These are phyloP conservation scores for Dictyostelium brefeldianum DNA, from an alignment of 78 protist species.

Conservation along the genomic window DNA sequence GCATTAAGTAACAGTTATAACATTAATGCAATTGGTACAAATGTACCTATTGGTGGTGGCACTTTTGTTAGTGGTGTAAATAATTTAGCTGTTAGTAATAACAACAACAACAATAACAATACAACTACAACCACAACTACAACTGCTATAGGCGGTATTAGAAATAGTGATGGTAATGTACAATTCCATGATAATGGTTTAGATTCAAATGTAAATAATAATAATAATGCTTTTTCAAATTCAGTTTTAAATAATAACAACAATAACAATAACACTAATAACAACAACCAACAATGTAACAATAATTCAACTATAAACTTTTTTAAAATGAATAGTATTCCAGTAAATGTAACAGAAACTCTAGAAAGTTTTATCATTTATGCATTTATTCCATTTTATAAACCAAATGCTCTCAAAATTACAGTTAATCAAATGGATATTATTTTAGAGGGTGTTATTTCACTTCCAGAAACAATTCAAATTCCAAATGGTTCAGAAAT, in stretches of 20 bases:
- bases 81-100: slow-evolving; percentile 8
- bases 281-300: not conserved
- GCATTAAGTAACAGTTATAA: not conserved
- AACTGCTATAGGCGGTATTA: not conserved
- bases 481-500: slow-evolving; percentile 75
- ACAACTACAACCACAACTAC: not conserved
- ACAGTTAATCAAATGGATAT: slow-evolving; percentile 81
- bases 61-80: not conserved
- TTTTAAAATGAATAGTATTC: slow-evolving; percentile 15
- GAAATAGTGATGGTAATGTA: not conserved
- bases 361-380: slow-evolving; percentile 44
- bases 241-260: not conserved
- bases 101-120: not conserved
- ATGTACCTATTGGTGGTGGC: not conserved
- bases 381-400: slow-evolving; percentile 74
- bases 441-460: slow-evolving; percentile 55
- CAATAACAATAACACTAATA: not conserved
- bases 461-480: slow-evolving; percentile 61
- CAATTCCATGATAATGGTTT: not conserved
- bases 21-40: not conserved
- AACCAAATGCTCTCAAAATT: slow-evolving; percentile 59
- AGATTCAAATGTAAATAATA: not conserved
- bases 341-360: slow-evolving; percentile 69
- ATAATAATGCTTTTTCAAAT: slow-evolving; percentile 8
- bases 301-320: not conserved